Evolutionary conservation across 352 stramenopile genomes (phyloP), one percentile per base, ranked within the genome.

Genomic region (Globisporangium acanthophoron): DNA sequence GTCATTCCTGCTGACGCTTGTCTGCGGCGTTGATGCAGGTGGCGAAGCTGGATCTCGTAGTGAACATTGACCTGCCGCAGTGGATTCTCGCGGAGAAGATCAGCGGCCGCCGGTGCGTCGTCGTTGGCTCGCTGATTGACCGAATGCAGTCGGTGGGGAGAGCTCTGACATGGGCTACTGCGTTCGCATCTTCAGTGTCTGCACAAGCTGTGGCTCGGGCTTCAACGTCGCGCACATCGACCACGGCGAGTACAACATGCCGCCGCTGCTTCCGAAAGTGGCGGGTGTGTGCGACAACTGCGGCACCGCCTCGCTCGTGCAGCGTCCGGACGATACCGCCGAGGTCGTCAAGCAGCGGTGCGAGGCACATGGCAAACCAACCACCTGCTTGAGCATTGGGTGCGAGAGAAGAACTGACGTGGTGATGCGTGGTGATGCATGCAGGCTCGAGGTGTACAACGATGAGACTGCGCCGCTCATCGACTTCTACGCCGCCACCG

Each of bases 141-240:
- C n/a, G 12, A 46, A 11, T 40, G 27, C 13, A 11, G 9, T 52
- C 3, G 21, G 13, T 54, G 20, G 20, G 31, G 21, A 37, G 2
- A 21, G 54, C 21, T 27, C 40, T 55, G n/a, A 61, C 9, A 3
- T 15, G 15, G 9, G 7, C 31, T 9, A 11, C 21, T 47, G 49
- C 2, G 47, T 39, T 1, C 35, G 3, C 31, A 11, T 18, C 9
- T 41, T 3, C 33, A 92, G 86, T 15, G 80, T 96, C 52, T 96
- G 87, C 59, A 87, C 73, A 44, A 78, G 74, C 59, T 97, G 89
- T 49, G 88, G 88, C 33, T 74, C 67, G 24, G 83, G 83, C 58
- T 97, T 91, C 74, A 97, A 97, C 63, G 81, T 97, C 27, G 82
- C 88, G 24, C 78, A 82, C 64, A 96, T 96, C 65, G 77, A 95